These are phyloP conservation scores for Chernovozyma aurita DNA, from an alignment of 1,139 yeast species.

Conservation along the genomic window DNA sequence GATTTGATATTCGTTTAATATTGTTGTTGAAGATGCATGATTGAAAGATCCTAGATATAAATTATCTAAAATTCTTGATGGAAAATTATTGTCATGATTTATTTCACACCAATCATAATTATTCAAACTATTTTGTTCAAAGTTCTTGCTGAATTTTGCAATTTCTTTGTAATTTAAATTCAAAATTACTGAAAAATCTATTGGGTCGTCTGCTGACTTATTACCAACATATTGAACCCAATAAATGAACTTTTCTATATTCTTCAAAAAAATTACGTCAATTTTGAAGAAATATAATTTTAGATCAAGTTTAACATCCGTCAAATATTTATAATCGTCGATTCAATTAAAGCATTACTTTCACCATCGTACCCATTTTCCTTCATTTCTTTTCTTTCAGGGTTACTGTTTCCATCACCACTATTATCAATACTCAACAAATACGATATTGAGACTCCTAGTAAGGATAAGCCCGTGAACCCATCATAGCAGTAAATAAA, in stretches of 20 bases:
- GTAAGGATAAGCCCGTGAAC: conserved; percentile 34
- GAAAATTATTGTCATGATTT: conserved; percentile 33
- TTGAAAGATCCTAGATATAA: conserved; percentile 32
- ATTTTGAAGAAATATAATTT: conserved; percentile 30
- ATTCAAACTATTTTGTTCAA: conserved; percentile 3
- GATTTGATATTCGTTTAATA: conserved; percentile 22
- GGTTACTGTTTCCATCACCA: too few species aligned
- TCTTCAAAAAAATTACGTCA: conserved; percentile 30
- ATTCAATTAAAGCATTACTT: conserved; percentile 24
- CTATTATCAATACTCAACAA: conserved; percentile 14
- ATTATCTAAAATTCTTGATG: conserved; percentile 27
- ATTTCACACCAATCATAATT: conserved; percentile 33
- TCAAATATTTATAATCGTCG: conserved; percentile 16
- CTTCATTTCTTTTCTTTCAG: background rate
- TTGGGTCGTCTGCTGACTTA: background rate
- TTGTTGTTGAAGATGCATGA: conserved; percentile 33
- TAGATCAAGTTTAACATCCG: conserved; percentile 12
- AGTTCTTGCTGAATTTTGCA: conserved; percentile 8
- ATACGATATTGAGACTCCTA: conserved; percentile 23
- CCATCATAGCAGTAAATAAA: conserved; percentile 39
- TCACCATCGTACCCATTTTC: too few species aligned
- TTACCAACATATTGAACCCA: conserved; percentile 14
- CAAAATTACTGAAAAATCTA: conserved; percentile 2
- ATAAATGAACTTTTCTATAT: conserved; percentile 27
- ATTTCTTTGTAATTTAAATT: conserved; percentile 12